Conservation (phyloP, 805 yeast species). For the Kodamaea hsintzibuensis region DNA sequence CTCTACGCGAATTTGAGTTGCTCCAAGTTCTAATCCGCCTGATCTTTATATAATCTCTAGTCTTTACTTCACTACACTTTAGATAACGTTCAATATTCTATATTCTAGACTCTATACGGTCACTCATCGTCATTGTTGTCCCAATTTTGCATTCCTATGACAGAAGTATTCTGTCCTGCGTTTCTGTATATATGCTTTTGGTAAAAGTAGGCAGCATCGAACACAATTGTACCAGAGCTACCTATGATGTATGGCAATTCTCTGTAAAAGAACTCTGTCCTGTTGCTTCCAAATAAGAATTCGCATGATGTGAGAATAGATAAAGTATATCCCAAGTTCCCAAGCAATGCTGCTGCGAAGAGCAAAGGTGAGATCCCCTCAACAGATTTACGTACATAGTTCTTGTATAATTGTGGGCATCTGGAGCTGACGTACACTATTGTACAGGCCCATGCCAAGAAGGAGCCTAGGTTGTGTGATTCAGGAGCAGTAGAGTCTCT, state of each 20-base stretch:
- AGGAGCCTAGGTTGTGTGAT: constrained; percentile 11
- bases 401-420: constrained; percentile 80
- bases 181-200: constrained; percentile 46
- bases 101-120: background rate
- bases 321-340: constrained; percentile 73
- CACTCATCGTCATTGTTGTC: background rate
- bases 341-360: constrained; percentile 75
- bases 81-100: background rate
- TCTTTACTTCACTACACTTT: background rate
- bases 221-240: constrained; percentile 78
- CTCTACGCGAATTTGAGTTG: background rate
- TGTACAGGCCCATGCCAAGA: constrained; percentile 80
- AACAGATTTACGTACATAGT: constrained; percentile 76
- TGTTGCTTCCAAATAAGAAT: constrained; percentile 37
- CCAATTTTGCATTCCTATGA: constrained; percentile 11
- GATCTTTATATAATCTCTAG: background rate
- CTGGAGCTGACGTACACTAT: constrained; percentile 73
- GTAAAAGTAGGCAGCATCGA: constrained; percentile 71
- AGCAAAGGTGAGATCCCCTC: constrained; percentile 81
- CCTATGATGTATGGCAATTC: constrained; percentile 86
- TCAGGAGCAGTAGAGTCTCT: background rate
- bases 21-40: background rate
- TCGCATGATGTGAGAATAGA: constrained; percentile 71
- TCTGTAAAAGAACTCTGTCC: constrained; percentile 50
- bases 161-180: constrained; percentile 10